Conservation (phyloP, 2,329 filamentous ascomycete genomes). For the Orbilia oligospora region DNA sequence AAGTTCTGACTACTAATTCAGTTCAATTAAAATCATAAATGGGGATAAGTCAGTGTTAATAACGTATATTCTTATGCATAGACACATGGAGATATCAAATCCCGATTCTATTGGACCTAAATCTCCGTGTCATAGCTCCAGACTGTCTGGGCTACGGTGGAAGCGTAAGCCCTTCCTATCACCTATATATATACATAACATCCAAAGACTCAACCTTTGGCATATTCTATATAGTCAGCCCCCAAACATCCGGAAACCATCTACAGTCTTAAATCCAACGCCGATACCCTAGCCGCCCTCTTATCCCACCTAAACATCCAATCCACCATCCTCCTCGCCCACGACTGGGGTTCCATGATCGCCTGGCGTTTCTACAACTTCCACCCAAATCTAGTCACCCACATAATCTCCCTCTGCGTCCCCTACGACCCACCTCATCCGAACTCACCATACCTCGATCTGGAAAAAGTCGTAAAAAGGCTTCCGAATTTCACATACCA, state of each 20-base stretch:
- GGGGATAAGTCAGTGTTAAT: too few relatives aligned
- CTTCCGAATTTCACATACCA: constrained; percentile 74
- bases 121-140: constrained; percentile 83
- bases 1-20: constrained; percentile 16
- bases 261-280: constrained; percentile 80
- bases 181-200: too few relatives aligned
- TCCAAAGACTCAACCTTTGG: background rate
- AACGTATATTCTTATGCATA: background rate
- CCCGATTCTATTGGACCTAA: constrained; percentile 79
- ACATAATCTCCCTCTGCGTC: constrained; percentile 85
- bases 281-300: constrained; percentile 82
- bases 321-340: constrained; percentile 84
- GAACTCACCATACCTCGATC: constrained; percentile 69
- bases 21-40: constrained; percentile 1
- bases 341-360: constrained; percentile 88
- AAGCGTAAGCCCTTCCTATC: constrained; percentile 70
- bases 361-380: constrained; percentile 82
- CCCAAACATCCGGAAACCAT: constrained; percentile 73
- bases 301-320: constrained; percentile 73
- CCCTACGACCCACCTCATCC: constrained; percentile 75
- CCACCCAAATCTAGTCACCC: constrained; percentile 79
- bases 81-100: constrained; percentile 90
- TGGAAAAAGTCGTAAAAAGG: constrained; percentile 66
- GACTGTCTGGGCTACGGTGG: constrained; percentile 90
- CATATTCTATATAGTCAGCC: constrained; percentile 68